These are phyloP conservation scores for Exophiala bonariae DNA, from an alignment of 2,329 filamentous ascomycete genomes.

Conservation along the genomic window DNA sequence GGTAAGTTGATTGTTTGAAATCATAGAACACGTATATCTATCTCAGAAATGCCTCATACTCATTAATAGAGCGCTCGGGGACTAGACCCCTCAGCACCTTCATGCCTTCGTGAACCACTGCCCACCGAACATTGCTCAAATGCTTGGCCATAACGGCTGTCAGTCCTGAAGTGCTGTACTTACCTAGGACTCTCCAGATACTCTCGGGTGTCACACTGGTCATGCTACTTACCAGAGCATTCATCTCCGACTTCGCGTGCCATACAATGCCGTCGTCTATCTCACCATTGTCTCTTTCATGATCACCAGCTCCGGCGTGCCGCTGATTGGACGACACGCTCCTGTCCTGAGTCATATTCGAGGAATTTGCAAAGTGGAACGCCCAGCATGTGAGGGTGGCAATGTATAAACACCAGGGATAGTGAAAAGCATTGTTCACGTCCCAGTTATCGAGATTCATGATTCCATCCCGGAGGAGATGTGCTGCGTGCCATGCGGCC, in stretches of 20 bases:
- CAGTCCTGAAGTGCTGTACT: slow-evolving; percentile 53
- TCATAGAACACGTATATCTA: neutral
- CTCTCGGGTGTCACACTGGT: slow-evolving; percentile 37
- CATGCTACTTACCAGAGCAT: slow-evolving; percentile 36
- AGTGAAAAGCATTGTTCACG: slow-evolving; percentile 58
- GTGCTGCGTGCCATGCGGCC: slow-evolving; percentile 56
- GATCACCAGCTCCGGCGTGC: neutral
- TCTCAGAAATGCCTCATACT: slow-evolving; percentile 11
- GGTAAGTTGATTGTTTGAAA: no score
- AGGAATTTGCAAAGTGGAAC: slow-evolving; percentile 48
- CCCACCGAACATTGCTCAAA: slow-evolving; percentile 60
- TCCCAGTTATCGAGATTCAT: slow-evolving; percentile 53
- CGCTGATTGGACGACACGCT: neutral
- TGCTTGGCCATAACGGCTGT: slow-evolving; percentile 57
- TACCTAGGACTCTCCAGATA: slow-evolving; percentile 40
- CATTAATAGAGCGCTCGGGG: slow-evolving; percentile 11
- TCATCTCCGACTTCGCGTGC: slow-evolving; percentile 38
- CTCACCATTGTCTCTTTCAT: slow-evolving; percentile 34
- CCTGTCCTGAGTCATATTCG: neutral
- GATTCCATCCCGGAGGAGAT: slow-evolving; percentile 52
- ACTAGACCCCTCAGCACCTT: slow-evolving; percentile 47
- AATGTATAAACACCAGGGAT: slow-evolving; percentile 63
- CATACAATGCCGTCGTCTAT: slow-evolving; percentile 26
- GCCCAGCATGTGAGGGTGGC: slow-evolving; percentile 60
- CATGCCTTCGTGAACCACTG: slow-evolving; percentile 62